These are phyloP conservation scores for Coemansia pectinata DNA, from an alignment of 192 early-diverging fungal genomes.

Conservation along the genomic window DNA sequence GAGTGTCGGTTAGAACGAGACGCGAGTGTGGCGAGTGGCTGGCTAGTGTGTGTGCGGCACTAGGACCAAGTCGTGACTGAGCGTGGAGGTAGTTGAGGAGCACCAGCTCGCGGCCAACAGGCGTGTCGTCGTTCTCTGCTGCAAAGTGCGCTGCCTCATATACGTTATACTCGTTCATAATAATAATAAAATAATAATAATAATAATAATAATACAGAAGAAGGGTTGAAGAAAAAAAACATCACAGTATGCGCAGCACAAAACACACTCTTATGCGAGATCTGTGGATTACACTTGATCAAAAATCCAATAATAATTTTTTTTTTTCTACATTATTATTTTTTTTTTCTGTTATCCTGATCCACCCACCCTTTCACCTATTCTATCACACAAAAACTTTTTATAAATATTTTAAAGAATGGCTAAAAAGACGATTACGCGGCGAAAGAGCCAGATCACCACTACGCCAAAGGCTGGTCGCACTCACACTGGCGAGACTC, in stretches of 20 bases:
- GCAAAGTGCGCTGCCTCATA: not conserved
- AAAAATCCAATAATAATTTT: not conserved
- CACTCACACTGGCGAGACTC: not conserved
- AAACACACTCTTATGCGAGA: not conserved
- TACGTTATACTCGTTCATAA: not conserved
- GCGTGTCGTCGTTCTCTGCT: not conserved
- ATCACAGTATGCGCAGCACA: not conserved
- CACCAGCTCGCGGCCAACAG: not conserved
- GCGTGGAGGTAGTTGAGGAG: not conserved
- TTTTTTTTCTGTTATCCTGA: not conserved
- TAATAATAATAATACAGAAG: not conserved
- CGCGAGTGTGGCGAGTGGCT: not conserved
- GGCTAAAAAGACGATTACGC: constrained; percentile 38
- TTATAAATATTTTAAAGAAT: constrained; percentile 7
- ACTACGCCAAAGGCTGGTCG: not conserved
- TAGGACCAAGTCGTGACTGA: not conserved
- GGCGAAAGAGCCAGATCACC: constrained; percentile 29
- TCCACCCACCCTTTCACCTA: not conserved
- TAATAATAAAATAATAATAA: no score
- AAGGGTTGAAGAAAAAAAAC: not conserved
- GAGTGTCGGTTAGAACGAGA: not conserved
- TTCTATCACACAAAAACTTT: not conserved
- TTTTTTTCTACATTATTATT: not conserved
- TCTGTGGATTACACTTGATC: not conserved
- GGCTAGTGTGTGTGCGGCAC: not conserved